phyloP scores from a whole-genome alignment of 768 basidiomycete genomes.

The Lactifluus pinguis region DNA sequence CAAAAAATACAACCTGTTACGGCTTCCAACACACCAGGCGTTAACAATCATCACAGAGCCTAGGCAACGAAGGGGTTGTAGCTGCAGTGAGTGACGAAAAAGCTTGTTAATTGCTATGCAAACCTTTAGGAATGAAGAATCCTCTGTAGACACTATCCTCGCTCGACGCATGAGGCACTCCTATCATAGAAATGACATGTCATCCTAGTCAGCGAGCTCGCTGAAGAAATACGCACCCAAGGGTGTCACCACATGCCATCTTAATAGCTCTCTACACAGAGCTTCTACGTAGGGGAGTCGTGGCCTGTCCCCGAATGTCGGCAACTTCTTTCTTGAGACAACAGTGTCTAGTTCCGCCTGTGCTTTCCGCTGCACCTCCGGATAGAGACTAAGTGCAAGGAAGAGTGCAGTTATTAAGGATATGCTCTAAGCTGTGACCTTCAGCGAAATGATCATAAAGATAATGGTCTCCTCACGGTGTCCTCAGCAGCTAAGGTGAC shows the following conservation, averaged over 20 bases:
- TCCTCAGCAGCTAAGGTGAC: conserved; percentile 16
- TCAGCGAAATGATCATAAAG: background rate
- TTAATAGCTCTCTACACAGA: conserved; percentile 38
- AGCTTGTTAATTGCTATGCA: background rate
- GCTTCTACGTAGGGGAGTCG: conserved; percentile 47
- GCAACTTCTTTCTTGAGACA: conserved; percentile 45
- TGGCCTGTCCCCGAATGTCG: conserved; percentile 33
- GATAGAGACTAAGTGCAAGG: conserved; percentile 19
- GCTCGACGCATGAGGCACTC: conserved; percentile 30
- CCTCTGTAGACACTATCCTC: conserved; percentile 5
- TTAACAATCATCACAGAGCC: conserved; percentile 3
- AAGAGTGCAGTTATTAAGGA: conserved; percentile 19
- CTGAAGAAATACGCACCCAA: conserved; percentile 28
- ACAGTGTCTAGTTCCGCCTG: conserved; percentile 51
- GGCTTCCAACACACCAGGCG: background rate
- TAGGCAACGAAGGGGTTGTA: no score
- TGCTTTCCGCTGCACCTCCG: conserved; percentile 32
- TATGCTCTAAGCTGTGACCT: conserved; percentile 11
- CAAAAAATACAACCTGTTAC: no score
- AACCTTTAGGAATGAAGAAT: conserved; percentile 12
- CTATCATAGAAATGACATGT: conserved; percentile 28
- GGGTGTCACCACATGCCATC: conserved; percentile 46
- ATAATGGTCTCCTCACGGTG: conserved; percentile 14
- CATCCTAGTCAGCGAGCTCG: background rate
- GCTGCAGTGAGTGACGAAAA: background rate